Evolutionary conservation across 169 alveolate species (phyloP).

Genomic region (Cryptosporidium xiaoi): DNA sequence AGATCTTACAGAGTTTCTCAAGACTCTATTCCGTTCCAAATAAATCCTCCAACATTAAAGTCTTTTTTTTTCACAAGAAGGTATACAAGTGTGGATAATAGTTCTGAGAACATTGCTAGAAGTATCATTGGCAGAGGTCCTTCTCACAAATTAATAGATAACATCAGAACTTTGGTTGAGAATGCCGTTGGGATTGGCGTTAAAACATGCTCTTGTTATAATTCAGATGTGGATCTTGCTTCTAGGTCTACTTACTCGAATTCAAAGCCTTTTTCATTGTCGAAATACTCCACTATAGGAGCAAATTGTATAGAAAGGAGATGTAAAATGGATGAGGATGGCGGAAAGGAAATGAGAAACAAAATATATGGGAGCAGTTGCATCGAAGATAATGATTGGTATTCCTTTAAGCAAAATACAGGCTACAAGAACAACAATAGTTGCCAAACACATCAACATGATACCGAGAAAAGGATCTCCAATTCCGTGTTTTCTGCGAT

Average conservation of each 20-base stretch:
- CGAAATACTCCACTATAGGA: background rate
- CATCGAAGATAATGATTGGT: no score
- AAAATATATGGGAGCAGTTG: no score
- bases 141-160: conserved; percentile 30
- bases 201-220: background rate
- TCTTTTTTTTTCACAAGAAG: conserved; percentile 18
- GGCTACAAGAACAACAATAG: background rate
- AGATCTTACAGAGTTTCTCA: background rate
- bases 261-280: background rate
- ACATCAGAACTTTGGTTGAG: conserved; percentile 31
- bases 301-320: background rate
- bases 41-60: conserved; percentile 37
- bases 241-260: background rate
- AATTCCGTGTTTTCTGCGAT: background rate
- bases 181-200: conserved; percentile 31
- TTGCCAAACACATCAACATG: background rate
- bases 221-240: background rate
- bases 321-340: no score
- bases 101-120: conserved; percentile 41
- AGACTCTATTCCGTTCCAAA: conserved; percentile 25
- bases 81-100: conserved; percentile 3
- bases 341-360: background rate
- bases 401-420: background rate
- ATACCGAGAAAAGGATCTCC: no score
- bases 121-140: conserved; percentile 63